phyloP scores from a whole-genome alignment of 2,329 filamentous ascomycete genomes.

The Hymenoscyphus fraxineus region DNA sequence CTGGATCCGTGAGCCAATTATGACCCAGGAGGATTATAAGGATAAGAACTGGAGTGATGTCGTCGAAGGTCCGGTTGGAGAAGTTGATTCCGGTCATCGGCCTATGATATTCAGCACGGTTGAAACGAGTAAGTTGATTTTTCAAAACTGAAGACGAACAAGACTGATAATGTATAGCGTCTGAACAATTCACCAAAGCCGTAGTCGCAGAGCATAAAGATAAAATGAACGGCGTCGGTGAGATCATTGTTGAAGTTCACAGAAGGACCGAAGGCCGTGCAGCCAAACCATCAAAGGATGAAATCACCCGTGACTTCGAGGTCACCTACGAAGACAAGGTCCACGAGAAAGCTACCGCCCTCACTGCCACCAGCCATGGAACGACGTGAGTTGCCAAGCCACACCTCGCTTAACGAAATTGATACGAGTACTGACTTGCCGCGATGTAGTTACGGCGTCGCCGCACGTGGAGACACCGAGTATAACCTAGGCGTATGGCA shows the following conservation, averaged over 20 bases:
- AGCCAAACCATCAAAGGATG: neutral
- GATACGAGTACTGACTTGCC: neutral
- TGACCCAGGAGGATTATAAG: neutral
- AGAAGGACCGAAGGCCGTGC: constrained; percentile 3
- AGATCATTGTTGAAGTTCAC: constrained; percentile 3
- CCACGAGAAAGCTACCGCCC: constrained; percentile 23
- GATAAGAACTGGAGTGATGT: constrained; percentile 10
- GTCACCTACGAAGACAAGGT: constrained; percentile 8
- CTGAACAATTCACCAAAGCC: neutral
- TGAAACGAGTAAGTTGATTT: constrained; percentile 15
- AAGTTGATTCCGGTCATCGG: constrained; percentile 7
- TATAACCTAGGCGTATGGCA: neutral
- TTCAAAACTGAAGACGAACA: neutral
- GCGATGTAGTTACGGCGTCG: neutral
- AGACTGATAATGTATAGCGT: neutral
- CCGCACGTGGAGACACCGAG: neutral
- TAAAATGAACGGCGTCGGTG: neutral
- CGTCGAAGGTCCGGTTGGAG: constrained; percentile 12
- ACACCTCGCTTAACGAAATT: neutral
- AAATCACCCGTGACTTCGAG: neutral
- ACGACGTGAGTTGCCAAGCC: constrained; percentile 15
- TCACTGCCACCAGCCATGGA: constrained; percentile 20
- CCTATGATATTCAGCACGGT: constrained; percentile 19
- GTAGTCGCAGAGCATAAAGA: neutral
- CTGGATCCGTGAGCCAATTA: constrained; percentile 1